Evolutionary conservation across 1,284 basidiomycete species (phyloP), one percentile per base, ranked within the genome.

Genomic region (Cryptococcus deneoformans): DNA sequence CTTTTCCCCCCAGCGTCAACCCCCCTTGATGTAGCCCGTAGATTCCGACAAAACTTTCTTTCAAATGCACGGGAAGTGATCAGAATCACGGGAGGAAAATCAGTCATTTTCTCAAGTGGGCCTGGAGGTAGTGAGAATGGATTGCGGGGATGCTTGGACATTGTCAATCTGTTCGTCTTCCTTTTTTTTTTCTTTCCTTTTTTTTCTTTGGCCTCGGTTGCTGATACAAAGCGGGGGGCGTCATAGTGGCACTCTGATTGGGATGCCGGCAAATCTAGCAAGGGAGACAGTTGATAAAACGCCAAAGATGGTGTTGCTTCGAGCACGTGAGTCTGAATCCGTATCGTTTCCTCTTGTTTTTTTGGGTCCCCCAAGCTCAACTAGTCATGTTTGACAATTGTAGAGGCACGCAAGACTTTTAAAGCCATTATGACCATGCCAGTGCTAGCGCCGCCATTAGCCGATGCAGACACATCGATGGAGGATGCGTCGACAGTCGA

Each of bases 21-120:
- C 3, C 61, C 61, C 1, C 45, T 62, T 7, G 72, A 73, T 2
- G 57, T 60, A 9, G 69, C 62, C 8, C 47, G 67, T 34, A 53
- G 64, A 44, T 73, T 67, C 47, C 66, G 76, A 8, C 77, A 78
- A 57, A 78, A 77, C 57, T 77, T 73, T 57, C 53, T 78, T 24
- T 66, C 69, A 14, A 77, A 77, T 55, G 76, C 76, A 1, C 65
- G 73, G 12, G 77, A 78, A 57, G 68, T 76, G 10, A 65, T 77
- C 3, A 65, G 77, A 10, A 71, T 77, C 14, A 77, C 75, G 16
- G 70, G 67, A 36, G 76, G 76, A 0, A 71, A 73, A 54, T 72
- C 72, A 2, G 63, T 78, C 53, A 75, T 78, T 47, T 68, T 78
- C 50, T 75, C 74, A 2, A 72, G 70, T 20, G 77, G 77, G 0